Evolutionary conservation across 768 basidiomycete genomes (phyloP).

Genomic region (Phanerochaete sordida): DNA sequence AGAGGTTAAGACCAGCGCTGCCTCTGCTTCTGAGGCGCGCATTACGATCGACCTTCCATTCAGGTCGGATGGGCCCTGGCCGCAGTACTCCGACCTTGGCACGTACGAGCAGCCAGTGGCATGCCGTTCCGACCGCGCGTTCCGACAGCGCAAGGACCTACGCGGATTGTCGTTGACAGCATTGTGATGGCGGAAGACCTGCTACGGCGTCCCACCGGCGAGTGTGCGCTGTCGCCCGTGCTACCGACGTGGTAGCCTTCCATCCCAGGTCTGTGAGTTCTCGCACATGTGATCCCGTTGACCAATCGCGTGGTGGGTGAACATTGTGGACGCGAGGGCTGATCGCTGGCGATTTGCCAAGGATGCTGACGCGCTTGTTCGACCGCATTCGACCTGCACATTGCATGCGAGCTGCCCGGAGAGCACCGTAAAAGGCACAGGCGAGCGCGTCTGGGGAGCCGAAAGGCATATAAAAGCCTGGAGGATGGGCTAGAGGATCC

Average conservation of each 20-base stretch:
- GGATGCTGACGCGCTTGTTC: not conserved
- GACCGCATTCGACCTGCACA: not conserved
- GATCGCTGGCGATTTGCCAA: not conserved
- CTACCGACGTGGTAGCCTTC: not conserved
- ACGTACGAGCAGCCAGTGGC: not conserved
- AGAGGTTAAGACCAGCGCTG: too few relatives aligned
- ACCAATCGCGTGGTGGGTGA: not conserved
- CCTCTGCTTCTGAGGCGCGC: too few relatives aligned
- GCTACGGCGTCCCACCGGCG: not conserved
- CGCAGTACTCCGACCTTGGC: not conserved
- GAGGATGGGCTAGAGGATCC: not conserved
- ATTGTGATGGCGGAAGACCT: too few relatives aligned
- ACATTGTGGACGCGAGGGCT: not conserved
- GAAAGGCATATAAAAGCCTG: not conserved
- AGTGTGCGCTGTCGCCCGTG: not conserved
- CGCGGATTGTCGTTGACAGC: too few relatives aligned
- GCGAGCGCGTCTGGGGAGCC: not conserved
- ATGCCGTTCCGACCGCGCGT: too few relatives aligned
- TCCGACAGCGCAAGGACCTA: not conserved
- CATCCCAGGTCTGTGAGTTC: not conserved
- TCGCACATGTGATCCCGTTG: not conserved
- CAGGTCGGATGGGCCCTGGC: not conserved
- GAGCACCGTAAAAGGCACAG: not conserved
- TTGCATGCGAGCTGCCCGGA: not conserved
- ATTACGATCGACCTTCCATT: too few relatives aligned